Percentiles rank a stretch among this genome's conserved stretches.
Conservation (phyloP, 2,329 filamentous ascomycete genomes). For the Xylariaceae sp. region DNA sequence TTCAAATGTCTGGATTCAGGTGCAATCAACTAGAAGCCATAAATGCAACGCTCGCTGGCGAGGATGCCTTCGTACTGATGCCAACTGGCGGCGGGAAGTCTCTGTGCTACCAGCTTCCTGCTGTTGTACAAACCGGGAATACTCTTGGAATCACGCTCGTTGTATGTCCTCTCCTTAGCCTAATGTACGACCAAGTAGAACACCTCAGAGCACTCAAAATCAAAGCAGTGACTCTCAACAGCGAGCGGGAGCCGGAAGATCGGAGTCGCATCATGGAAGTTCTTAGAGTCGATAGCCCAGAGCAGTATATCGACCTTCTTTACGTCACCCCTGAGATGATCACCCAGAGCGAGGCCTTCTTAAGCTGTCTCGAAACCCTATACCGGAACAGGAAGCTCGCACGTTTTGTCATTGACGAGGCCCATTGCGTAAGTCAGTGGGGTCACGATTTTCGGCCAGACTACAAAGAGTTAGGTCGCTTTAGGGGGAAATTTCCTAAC, state of each 20-base stretch:
- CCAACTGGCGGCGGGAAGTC: slow-evolving; percentile 97
- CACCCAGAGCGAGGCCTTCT: slow-evolving; percentile 76
- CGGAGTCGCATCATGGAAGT: slow-evolving; percentile 70
- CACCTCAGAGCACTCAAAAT: slow-evolving; percentile 79
- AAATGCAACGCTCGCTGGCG: slow-evolving; percentile 85
- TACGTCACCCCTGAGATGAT: slow-evolving; percentile 99
- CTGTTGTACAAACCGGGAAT: slow-evolving; percentile 79
- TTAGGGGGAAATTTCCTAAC: slow-evolving; percentile 74
- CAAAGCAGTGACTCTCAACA: slow-evolving; percentile 81
- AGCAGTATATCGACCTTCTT: slow-evolving; percentile 81
- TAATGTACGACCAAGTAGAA: slow-evolving; percentile 96
- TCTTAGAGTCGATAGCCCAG: slow-evolving; percentile 68
- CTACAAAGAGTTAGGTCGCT: slow-evolving; percentile 83
- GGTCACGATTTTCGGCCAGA: slow-evolving; percentile 97
- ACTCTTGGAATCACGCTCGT: slow-evolving; percentile 90
- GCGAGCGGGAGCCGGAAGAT: slow-evolving; percentile 70
- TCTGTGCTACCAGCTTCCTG: slow-evolving; percentile 93
- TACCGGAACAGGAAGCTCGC: slow-evolving; percentile 76
- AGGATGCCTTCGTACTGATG: slow-evolving; percentile 96
- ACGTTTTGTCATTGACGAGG: slow-evolving; percentile 94
- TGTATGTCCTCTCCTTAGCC: slow-evolving; percentile 89
- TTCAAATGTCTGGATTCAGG: slow-evolving; percentile 85
- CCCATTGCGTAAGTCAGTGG: slow-evolving; percentile 99
- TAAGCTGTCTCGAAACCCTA: slow-evolving; percentile 70
- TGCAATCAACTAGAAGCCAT: slow-evolving; percentile 94